Conservation (phyloP, 2,329 filamentous ascomycete genomes). For the Pseudohalonectria lignicola region DNA sequence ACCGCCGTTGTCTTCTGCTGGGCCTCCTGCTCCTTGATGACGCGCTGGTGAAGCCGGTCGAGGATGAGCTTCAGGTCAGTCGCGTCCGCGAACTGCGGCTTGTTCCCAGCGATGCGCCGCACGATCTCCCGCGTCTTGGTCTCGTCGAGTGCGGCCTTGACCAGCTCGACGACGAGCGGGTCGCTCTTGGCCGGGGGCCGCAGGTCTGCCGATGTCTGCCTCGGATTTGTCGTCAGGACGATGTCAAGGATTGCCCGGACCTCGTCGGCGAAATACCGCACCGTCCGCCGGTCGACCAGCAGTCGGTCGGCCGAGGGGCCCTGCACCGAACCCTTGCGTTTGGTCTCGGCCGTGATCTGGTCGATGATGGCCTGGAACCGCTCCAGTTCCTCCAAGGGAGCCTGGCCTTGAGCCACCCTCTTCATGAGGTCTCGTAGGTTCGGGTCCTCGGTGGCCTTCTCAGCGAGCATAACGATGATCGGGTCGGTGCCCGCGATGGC, state of each 20-base stretch:
- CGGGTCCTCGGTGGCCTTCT: slow-evolving; percentile 62
- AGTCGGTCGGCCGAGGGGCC: slow-evolving; percentile 44
- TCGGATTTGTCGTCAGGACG: slow-evolving; percentile 46
- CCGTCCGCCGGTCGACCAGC: slow-evolving; percentile 41
- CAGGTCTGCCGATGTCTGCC: slow-evolving; percentile 40
- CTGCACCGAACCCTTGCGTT: slow-evolving; percentile 35
- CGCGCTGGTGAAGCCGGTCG: slow-evolving; percentile 32
- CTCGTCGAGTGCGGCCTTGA: slow-evolving; percentile 47
- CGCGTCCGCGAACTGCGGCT: slow-evolving; percentile 38
- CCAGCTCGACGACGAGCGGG: slow-evolving; percentile 42
- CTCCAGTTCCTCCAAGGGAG: slow-evolving; percentile 58
- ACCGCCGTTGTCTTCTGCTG: background rate
- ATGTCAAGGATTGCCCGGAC: slow-evolving; percentile 47
- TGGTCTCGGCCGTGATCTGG: slow-evolving; percentile 55
- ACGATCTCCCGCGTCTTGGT: slow-evolving; percentile 36
- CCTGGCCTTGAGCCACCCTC: slow-evolving; percentile 66
- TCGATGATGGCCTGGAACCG: slow-evolving; percentile 75
- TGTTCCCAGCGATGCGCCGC: slow-evolving; percentile 39
- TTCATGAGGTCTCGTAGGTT: slow-evolving; percentile 72
- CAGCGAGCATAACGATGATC: slow-evolving; percentile 70
- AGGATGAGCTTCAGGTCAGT: slow-evolving; percentile 41
- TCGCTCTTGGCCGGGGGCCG: slow-evolving; percentile 43
- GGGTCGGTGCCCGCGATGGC: slow-evolving; percentile 43
- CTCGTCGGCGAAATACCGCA: slow-evolving; percentile 49
- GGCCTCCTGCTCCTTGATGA: slow-evolving; percentile 22